Evolutionary conservation across 306 rosid genomes (phyloP), one percentile per base, ranked within the genome.

Genomic region (Ceratonia siliqua): DNA sequence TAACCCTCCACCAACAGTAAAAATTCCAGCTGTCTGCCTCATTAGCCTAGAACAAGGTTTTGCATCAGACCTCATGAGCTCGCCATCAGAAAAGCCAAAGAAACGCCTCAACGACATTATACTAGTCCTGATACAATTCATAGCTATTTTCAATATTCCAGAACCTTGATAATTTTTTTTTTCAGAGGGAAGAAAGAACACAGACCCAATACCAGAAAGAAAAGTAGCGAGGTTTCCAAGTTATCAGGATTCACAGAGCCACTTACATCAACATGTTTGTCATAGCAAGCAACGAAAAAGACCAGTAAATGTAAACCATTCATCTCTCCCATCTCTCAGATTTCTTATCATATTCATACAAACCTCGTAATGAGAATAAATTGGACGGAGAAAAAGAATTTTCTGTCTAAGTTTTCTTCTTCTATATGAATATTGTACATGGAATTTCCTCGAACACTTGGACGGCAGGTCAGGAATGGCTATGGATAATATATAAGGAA

Each of bases 11-110:
- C 95, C 97, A 68, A 94, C 97, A 56, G 85, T 81, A 64, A 65
- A 94, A 63, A 94, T 84, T 27, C 89, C 96, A 0, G 97, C 98
- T 0, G 96, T 92, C 52, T 94, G 98, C 62, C 90, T 88, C 90
- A 82, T 91, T 72, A 94, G 70, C 80, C 94, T 88, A 18, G 98
- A 87, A 71, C 97, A 94, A 8, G 98, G 96, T 81, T 91, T 94
- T 35, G 73, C 50, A 76, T 94, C 97, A 5, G 97, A 80, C 80
- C 98, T 86, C 97, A 88, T 87, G 54, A 91, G 59, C 73, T 91
- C 97, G 0, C 96, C 98, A 62, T 94, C 97, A 2, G 98, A 91
- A 83, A 32, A 87, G 56, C 97, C 98, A 4, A 91, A 82, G 66
- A 81, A 80, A 8, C 79, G 87, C 82, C 98, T 83, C 74, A 91